Conservation (phyloP, 306 rosid genomes). For the Senna tora region DNA sequence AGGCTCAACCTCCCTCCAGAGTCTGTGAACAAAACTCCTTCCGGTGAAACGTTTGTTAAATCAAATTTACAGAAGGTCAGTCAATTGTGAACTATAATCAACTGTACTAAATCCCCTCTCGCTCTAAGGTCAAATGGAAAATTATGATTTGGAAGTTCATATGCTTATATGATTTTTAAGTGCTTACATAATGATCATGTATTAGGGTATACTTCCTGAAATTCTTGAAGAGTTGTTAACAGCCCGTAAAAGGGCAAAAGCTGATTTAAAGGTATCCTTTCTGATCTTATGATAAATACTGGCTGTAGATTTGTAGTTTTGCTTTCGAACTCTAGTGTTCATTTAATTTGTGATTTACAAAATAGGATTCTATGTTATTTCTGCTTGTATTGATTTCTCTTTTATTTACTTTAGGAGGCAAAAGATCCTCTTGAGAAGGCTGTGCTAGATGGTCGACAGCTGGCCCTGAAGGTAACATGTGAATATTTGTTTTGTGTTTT, state of each 20-base stretch:
- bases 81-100: neutral
- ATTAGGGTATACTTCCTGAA: slow-evolving; percentile 95
- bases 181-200: slow-evolving; percentile 26
- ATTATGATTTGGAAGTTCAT: slow-evolving; percentile 27
- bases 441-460: slow-evolving; percentile 93
- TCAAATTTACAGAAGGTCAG: slow-evolving; percentile 82
- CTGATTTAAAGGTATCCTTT: slow-evolving; percentile 79
- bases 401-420: slow-evolving; percentile 63
- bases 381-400: slow-evolving; percentile 31
- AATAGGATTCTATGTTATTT: slow-evolving; percentile 30
- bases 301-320: slow-evolving; percentile 18
- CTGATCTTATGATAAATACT: slow-evolving; percentile 12
- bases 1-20: slow-evolving; percentile 83
- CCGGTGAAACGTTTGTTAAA: slow-evolving; percentile 93
- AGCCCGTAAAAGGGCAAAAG: slow-evolving; percentile 97
- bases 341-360: slow-evolving; percentile 16
- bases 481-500: slow-evolving; percentile 30
- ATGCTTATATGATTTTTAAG: slow-evolving; percentile 23
- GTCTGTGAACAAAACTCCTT: slow-evolving; percentile 84
- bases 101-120: slow-evolving; percentile 1
- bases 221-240: slow-evolving; percentile 91
- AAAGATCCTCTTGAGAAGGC: slow-evolving; percentile 96
- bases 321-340: slow-evolving; percentile 19
- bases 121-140: slow-evolving; percentile 16
- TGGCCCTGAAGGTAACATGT: slow-evolving; percentile 76